Evolutionary conservation across 2,329 filamentous ascomycete genomes (phyloP), one percentile per base, ranked within the genome.

Genomic region (Torrubiella hemipterigena): DNA sequence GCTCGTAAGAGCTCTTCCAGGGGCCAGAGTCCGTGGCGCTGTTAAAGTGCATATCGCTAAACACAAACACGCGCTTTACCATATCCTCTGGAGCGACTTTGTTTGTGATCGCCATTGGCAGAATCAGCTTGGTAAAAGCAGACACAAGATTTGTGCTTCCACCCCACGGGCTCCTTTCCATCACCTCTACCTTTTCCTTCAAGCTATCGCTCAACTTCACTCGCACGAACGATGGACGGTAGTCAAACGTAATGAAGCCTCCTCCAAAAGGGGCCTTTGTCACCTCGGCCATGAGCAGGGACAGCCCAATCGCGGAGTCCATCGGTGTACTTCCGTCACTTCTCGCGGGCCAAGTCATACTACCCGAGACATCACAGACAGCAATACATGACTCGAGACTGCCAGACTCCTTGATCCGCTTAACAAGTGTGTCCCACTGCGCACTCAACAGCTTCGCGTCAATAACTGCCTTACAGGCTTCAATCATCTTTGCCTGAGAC

Each of bases 41-140:
- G 38, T 76, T 48, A 43, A 77, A 76, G 27, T 75, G 68, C 71
- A 76, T 75, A 44, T 74, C 70, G 27, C 56, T 65, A 42, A 76
- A 75, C 20, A 76, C 63, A 42, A 77, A 74, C 12, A 77, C 45
- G 4, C 66, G 63, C 51, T 73, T 73, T 12, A 75, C 61, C 69
- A 77, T 76, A 23, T 76, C 61, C 32, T 72, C 65, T 23, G 56
- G 61, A 38, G 53, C 58, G 20, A 76, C 42, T 9, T 66, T 58
- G 38, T 71, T 56, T 28, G 55, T 27, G 7, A 64, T 31, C 0
- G 71, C 70, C 55, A 70, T 60, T 3, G 67, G 67, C 1, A 76
- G 59, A 28, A 76, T 62, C 2, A 73, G 49, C 0, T 58, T 31
- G 31, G 63, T 58, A 34, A 77, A 76, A 4, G 73, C 69, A 15